phyloP scores from a whole-genome alignment of 352 stramenopile species.

The Globisporangium okanoganense region DNA sequence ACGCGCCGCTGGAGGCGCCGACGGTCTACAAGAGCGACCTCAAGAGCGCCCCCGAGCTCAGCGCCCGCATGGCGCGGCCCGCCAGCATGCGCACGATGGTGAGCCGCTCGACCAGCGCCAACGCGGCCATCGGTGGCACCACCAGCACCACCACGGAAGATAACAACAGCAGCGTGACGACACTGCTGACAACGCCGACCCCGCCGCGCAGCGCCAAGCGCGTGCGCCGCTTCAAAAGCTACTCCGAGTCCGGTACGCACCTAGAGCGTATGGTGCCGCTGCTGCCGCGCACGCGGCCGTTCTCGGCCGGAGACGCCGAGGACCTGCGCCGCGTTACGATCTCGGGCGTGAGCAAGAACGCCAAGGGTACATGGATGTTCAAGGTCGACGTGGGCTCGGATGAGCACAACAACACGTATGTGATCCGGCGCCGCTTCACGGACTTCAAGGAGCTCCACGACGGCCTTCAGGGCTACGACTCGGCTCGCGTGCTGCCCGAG shows the following conservation, averaged over 20 bases:
- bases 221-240: conserved; percentile 53
- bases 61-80: conserved; percentile 5
- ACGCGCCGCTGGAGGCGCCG: conserved; percentile 7
- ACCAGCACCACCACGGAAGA: conserved; percentile 1
- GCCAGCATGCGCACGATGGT: conserved; percentile 13
- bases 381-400: conserved; percentile 63
- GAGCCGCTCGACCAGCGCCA: conserved; percentile 11
- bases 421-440: conserved; percentile 65
- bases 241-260: conserved; percentile 48
- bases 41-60: not conserved
- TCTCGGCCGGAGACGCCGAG: conserved; percentile 47
- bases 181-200: conserved; percentile 13
- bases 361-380: conserved; percentile 71
- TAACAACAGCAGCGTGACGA: conserved; percentile 23
- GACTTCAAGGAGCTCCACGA: conserved; percentile 74
- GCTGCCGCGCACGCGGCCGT: conserved; percentile 30
- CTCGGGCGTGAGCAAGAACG: conserved; percentile 60
- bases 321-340: conserved; percentile 57
- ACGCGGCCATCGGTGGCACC: not conserved
- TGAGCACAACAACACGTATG: conserved; percentile 57
- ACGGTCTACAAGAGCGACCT: conserved; percentile 4
- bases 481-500: conserved; percentile 25
- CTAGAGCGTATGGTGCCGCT: conserved; percentile 44
- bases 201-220: conserved; percentile 15
- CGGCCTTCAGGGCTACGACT: conserved; percentile 34